Percentiles rank a stretch among this genome's conserved stretches.
Conservation (phyloP, 805 yeast genomes). For the Wickerhamiella siamensis region DNA sequence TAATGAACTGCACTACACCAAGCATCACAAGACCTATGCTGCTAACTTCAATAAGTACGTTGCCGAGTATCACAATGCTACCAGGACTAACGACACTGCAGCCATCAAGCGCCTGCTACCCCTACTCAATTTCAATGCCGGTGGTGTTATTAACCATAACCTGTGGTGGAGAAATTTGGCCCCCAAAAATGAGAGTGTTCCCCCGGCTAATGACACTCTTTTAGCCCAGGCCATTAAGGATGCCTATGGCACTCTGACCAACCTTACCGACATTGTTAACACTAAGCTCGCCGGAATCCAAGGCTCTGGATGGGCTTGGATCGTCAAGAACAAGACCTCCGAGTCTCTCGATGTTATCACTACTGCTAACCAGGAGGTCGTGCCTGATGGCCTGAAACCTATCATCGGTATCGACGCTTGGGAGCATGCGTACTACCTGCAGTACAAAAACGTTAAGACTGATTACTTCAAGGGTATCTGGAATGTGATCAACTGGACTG, state of each 20-base stretch:
- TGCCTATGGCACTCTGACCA: slow-evolving; percentile 63
- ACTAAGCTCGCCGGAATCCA: slow-evolving; percentile 70
- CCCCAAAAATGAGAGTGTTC: slow-evolving; percentile 58
- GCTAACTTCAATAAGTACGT: slow-evolving; percentile 67
- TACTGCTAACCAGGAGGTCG: slow-evolving; percentile 78
- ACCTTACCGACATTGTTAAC: slow-evolving; percentile 49
- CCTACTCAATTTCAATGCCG: slow-evolving; percentile 78
- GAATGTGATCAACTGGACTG: slow-evolving; percentile 90
- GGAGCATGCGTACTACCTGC: slow-evolving; percentile 94
- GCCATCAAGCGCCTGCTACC: slow-evolving; percentile 48
- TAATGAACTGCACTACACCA: slow-evolving; percentile 70
- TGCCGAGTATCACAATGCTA: slow-evolving; percentile 59
- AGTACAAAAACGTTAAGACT: slow-evolving; percentile 79
- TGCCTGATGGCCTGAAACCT: slow-evolving; percentile 53
- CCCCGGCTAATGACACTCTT: slow-evolving; percentile 38
- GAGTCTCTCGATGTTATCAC: slow-evolving; percentile 68
- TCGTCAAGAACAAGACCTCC: slow-evolving; percentile 58
- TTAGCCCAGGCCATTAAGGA: slow-evolving; percentile 43
- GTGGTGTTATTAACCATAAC: slow-evolving; percentile 78
- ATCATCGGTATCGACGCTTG: slow-evolving; percentile 86
- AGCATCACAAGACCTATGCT: slow-evolving; percentile 88
- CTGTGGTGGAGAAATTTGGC: slow-evolving; percentile 81
- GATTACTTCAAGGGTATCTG: slow-evolving; percentile 90
- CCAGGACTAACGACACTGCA: slow-evolving; percentile 42
- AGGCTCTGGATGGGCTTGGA: slow-evolving; percentile 94